Conservation (phyloP, 2,329 filamentous ascomycete genomes). For the Alternaria consortialis region DNA sequence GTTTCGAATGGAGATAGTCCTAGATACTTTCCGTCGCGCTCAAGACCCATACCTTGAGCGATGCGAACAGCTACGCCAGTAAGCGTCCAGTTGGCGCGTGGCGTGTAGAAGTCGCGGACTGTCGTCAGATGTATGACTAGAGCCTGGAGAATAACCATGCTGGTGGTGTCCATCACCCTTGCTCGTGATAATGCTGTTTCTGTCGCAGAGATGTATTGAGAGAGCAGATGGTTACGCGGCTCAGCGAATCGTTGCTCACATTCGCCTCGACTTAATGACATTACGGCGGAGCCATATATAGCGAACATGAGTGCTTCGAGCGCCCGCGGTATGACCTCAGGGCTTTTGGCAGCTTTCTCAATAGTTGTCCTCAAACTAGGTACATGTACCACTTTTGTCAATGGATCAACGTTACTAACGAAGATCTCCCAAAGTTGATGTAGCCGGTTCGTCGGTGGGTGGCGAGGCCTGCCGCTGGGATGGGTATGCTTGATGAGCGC, state of each 20-base stretch:
- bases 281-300: conserved; percentile 26
- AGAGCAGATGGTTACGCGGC: conserved; percentile 68
- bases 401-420: conserved; percentile 52
- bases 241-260: conserved; percentile 60
- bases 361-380: conserved; percentile 62
- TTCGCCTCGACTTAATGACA: conserved; percentile 65
- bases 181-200: conserved; percentile 11
- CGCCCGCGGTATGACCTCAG: conserved; percentile 62
- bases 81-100: conserved; percentile 65
- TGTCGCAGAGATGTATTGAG: conserved; percentile 12
- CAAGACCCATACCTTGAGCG: conserved; percentile 66
- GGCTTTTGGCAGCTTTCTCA: conserved; percentile 66
- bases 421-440: conserved; percentile 77
- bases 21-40: conserved; percentile 62
- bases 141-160: conserved; percentile 66
- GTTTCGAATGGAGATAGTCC: conserved; percentile 64
- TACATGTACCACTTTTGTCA: conserved; percentile 23
- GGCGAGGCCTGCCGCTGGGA: conserved; percentile 65
- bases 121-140: conserved; percentile 66
- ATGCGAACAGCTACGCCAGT: conserved; percentile 67
- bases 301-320: conserved; percentile 59
- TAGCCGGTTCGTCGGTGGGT: conserved; percentile 70
- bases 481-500: conserved; percentile 27
- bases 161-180: conserved; percentile 60
- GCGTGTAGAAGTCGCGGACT: conserved; percentile 61